Percentiles rank a stretch among this genome's conserved stretches.
Conservation (phyloP, 805 yeast genomes). For the Myxozyma vanderwaltii region DNA sequence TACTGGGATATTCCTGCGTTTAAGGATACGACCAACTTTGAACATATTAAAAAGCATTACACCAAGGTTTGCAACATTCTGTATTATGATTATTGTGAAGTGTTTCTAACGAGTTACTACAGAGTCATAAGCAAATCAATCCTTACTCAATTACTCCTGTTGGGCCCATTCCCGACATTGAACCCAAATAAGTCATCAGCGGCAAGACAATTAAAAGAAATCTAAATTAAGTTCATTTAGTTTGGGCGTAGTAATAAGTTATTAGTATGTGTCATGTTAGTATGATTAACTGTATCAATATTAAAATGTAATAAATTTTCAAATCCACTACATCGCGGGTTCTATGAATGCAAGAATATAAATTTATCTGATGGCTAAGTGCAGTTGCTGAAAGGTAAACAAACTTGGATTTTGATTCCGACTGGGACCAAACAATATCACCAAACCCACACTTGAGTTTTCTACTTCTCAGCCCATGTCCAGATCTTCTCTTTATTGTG, state of each 20-base stretch:
- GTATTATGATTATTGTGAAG: no score
- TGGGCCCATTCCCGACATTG: conserved; percentile 83
- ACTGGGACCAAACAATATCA: background rate
- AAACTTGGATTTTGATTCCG: background rate
- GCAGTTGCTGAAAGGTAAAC: no score
- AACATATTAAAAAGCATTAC: conserved; percentile 89
- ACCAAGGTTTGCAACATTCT: conserved; percentile 51
- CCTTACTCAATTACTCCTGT: conserved; percentile 82
- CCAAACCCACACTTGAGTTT: background rate
- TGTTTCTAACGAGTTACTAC: background rate
- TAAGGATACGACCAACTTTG: conserved; percentile 77
- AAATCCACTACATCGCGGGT: no score
- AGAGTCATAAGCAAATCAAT: conserved; percentile 74
- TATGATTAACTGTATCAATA: no score
- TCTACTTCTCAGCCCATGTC: background rate
- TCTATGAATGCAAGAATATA: no score
- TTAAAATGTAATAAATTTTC: no score
- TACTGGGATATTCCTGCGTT: conserved; percentile 81
- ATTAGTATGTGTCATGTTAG: no score
- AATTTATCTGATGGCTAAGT: no score
- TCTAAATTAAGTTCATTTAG: no score
- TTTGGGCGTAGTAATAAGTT: no score
- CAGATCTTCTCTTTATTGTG: no score
- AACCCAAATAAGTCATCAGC: conserved; percentile 42
- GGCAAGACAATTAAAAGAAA: no score